phyloP scores from a whole-genome alignment of 768 basidiomycete genomes.

The Termitomyces sp. region DNA sequence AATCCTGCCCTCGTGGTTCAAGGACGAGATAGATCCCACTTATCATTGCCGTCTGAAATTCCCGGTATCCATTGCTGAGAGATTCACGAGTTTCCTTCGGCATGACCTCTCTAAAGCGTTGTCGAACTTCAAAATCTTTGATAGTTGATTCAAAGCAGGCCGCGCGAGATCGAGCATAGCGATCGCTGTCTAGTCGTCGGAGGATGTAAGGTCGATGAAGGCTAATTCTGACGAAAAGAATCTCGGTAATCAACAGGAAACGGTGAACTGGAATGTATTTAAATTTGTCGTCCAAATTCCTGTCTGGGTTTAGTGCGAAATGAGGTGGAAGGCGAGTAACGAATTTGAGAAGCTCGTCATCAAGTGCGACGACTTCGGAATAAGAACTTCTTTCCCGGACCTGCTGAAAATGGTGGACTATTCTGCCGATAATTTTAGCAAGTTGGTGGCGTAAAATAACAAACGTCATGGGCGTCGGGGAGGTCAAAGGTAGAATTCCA shows the following conservation, averaged over 20 bases:
- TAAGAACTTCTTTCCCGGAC: slow-evolving; percentile 75
- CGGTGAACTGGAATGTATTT: slow-evolving; percentile 76
- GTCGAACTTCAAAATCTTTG: slow-evolving; percentile 78
- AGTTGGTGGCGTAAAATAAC: slow-evolving; percentile 82
- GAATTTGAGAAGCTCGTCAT: slow-evolving; percentile 79
- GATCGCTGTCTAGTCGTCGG: slow-evolving; percentile 71
- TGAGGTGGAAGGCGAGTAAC: slow-evolving; percentile 74
- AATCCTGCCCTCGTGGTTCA: slow-evolving; percentile 67
- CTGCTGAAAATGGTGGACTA: slow-evolving; percentile 92
- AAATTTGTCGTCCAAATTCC: slow-evolving; percentile 60
- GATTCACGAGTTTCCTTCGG: slow-evolving; percentile 63
- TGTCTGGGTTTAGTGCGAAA: slow-evolving; percentile 73
- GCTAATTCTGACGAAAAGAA: slow-evolving; percentile 80
- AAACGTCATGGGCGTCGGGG: slow-evolving; percentile 82
- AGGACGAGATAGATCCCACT: slow-evolving; percentile 82
- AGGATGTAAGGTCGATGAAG: slow-evolving; percentile 87
- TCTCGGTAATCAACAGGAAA: slow-evolving; percentile 85
- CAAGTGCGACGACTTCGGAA: slow-evolving; percentile 73
- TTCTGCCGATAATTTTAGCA: slow-evolving; percentile 80
- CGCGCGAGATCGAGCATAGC: slow-evolving; percentile 71
- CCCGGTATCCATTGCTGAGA: slow-evolving; percentile 77
- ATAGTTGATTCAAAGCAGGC: slow-evolving; percentile 92
- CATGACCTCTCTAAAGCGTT: slow-evolving; percentile 56
- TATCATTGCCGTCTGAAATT: slow-evolving; percentile 88
- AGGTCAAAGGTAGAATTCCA: slow-evolving; percentile 53